Evolutionary conservation across 2,329 filamentous ascomycete genomes (phyloP).

Genomic region (Penicillium concentricum): DNA sequence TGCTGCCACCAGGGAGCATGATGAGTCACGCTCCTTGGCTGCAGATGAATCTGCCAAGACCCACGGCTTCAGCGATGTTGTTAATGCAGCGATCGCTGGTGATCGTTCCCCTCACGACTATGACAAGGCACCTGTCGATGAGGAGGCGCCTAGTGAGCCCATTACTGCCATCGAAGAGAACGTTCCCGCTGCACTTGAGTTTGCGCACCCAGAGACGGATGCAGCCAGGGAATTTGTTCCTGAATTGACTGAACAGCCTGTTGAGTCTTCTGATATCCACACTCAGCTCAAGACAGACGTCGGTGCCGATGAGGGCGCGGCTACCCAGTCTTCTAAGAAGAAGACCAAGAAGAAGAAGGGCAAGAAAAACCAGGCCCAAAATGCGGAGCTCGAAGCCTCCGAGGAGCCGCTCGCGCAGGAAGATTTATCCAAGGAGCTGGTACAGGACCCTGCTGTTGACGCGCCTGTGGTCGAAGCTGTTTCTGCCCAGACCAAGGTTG

Average conservation of each 20-base stretch:
- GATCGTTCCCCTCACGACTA: constrained; percentile 7
- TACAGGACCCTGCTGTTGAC: background rate
- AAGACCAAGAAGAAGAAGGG: constrained; percentile 41
- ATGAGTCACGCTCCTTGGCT: constrained; percentile 1
- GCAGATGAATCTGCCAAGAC: background rate
- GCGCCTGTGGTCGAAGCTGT: background rate
- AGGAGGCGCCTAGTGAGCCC: constrained; percentile 10
- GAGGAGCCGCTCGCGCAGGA: constrained; percentile 11
- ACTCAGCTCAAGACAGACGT: constrained; percentile 9
- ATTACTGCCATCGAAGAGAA: constrained; percentile 16
- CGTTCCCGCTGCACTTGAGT: background rate
- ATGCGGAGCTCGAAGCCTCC: constrained; percentile 3
- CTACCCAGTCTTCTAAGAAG: constrained; percentile 25
- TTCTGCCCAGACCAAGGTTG: background rate
- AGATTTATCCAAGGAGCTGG: constrained; percentile 5
- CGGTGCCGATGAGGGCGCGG: constrained; percentile 13
- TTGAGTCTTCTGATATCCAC: background rate
- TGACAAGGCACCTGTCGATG: background rate
- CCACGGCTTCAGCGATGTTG: constrained; percentile 16
- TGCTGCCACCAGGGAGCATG: constrained; percentile 15
- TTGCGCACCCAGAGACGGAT: background rate
- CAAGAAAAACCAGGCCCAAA: constrained; percentile 27
- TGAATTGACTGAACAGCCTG: constrained; percentile 3
- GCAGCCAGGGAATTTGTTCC: constrained; percentile 6
- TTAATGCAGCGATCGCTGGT: constrained; percentile 20